These are phyloP conservation scores for Letharia columbiana DNA, from an alignment of 495 filamentous ascomycete species.

Conservation along the genomic window DNA sequence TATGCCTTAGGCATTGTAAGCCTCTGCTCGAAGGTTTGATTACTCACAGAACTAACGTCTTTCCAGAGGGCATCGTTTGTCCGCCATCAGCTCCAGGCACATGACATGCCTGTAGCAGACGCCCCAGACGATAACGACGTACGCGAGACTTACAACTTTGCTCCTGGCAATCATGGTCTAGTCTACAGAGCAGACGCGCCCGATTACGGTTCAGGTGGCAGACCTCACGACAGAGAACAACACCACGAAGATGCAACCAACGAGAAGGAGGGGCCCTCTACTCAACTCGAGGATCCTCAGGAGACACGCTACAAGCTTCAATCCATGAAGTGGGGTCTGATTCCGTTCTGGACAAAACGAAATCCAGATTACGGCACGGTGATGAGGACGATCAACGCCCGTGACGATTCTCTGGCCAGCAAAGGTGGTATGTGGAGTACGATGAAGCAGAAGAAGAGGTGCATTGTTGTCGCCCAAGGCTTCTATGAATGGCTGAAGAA, in stretches of 20 bases:
- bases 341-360: constrained; percentile 88
- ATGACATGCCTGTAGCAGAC: constrained; percentile 70
- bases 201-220: constrained; percentile 42
- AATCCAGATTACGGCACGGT: constrained; percentile 65
- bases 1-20: constrained; percentile 74
- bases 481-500: constrained; percentile 97
- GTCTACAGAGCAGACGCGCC: constrained; percentile 74
- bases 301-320: constrained; percentile 68
- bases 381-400: constrained; percentile 89
- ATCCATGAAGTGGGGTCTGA: constrained; percentile 85
- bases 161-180: constrained; percentile 74
- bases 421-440: constrained; percentile 79
- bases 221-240: constrained; percentile 26
- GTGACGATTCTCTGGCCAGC: constrained; percentile 74
- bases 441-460: constrained; percentile 84
- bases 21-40: constrained; percentile 13
- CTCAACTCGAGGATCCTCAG: constrained; percentile 24
- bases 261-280: constrained; percentile 15
- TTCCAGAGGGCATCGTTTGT: constrained; percentile 53
- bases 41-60: constrained; percentile 15
- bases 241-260: constrained; percentile 16
- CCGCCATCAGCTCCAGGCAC: constrained; percentile 57
- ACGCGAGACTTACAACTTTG: constrained; percentile 84
- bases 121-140: constrained; percentile 66
- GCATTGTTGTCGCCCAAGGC: constrained; percentile 77